Evolutionary conservation across 2,329 filamentous ascomycete species (phyloP).

Genomic region (Botrytis medusae): DNA sequence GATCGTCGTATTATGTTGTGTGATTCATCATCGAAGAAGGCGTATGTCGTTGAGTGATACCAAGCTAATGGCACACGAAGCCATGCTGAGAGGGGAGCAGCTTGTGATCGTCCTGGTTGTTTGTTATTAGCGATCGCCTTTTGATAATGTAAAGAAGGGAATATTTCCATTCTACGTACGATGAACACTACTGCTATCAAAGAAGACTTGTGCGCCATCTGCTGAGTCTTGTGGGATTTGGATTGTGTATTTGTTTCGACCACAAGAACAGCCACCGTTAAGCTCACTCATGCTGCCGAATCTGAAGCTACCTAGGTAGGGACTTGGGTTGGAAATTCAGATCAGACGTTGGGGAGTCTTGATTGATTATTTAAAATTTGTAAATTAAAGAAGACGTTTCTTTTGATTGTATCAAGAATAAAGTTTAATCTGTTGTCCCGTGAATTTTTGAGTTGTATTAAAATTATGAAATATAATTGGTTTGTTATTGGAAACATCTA

Average conservation of each 20-base stretch:
- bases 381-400: neutral
- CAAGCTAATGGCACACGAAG: slow-evolving; percentile 78
- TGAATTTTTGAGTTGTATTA: neutral
- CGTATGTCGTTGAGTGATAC: slow-evolving; percentile 74
- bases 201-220: slow-evolving; percentile 66
- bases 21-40: slow-evolving; percentile 77
- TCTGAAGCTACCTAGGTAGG: neutral
- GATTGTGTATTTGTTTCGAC: slow-evolving; percentile 79
- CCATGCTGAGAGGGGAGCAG: slow-evolving; percentile 74
- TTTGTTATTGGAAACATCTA: slow-evolving; percentile 18
- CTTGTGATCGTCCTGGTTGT: slow-evolving; percentile 62
- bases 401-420: neutral
- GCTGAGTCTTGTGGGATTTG: slow-evolving; percentile 60
- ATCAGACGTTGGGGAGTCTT: neutral
- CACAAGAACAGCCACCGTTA: slow-evolving; percentile 77
- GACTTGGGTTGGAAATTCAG: neutral
- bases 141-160: neutral
- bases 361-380: neutral
- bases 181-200: slow-evolving; percentile 51
- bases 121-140: slow-evolving; percentile 8
- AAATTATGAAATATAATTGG: slow-evolving; percentile 14
- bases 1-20: slow-evolving; percentile 63
- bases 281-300: slow-evolving; percentile 13
- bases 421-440: neutral
- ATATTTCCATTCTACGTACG: slow-evolving; percentile 55